Conservation (phyloP, 2,329 filamentous ascomycete species). For the Botrytis cinerea region DNA sequence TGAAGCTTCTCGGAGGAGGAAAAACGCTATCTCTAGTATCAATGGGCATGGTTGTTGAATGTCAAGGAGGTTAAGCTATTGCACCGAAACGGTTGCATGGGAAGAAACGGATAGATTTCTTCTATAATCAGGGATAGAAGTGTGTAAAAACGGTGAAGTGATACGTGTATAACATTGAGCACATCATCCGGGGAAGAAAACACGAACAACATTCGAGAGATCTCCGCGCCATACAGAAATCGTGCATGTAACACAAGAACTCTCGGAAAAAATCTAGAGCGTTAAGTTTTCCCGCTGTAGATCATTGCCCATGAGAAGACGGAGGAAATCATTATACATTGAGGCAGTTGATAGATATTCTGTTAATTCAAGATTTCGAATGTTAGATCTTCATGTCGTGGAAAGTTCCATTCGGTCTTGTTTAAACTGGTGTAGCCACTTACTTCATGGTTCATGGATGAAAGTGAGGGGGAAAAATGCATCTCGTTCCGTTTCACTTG, state of each 20-base stretch:
- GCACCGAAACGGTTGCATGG: background rate
- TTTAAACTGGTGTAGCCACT: background rate
- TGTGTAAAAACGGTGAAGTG: background rate
- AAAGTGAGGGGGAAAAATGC: constrained; percentile 2
- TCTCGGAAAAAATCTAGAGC: background rate
- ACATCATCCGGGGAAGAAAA: constrained; percentile 1
- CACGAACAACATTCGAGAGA: background rate
- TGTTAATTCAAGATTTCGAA: background rate
- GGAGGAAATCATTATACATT: background rate
- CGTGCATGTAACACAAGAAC: background rate
- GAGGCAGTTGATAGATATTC: background rate
- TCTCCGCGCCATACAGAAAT: background rate
- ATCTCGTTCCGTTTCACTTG: background rate
- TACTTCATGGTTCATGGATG: constrained; percentile 15
- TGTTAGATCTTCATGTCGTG: background rate
- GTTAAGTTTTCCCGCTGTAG: background rate
- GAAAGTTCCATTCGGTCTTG: background rate
- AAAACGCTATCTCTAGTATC: background rate
- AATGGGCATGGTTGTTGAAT: background rate
- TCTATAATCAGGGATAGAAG: background rate
- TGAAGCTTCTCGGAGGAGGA: background rate
- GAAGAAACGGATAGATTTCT: background rate
- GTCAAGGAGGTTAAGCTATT: background rate
- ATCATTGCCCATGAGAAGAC: background rate
- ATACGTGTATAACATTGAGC: background rate